Base-by-base conservation (phyloP, 140 eudicot genomes). In the Stevia rebaudiana region DNA sequence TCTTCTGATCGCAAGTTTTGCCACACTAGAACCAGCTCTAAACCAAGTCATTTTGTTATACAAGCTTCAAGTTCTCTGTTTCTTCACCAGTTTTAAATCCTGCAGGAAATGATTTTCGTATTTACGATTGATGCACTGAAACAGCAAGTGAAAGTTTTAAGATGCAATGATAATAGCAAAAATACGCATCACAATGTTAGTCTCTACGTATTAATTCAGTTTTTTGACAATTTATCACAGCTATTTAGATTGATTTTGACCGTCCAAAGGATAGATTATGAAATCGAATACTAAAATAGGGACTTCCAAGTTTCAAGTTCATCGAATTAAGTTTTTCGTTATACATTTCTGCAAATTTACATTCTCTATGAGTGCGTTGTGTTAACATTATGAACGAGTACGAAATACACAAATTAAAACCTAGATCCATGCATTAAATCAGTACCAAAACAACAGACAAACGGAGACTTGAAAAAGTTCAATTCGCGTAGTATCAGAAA, bases 11-110 rank as follows among this genome's bases (percentile, higher is more conserved):
- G 95, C 86, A 65, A 81, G 83, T 67, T 78, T 90, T 49, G 95
- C 95, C 40, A 84, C 77, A 72, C 75, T 58, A 37, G 95, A 82
- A 11, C 95, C 95, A 53, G 86, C 94, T 82, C 94, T 84, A 69
- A 86, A 80, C 95, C 86, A 90, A 67, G 79, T 81, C 97, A 90
- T 90, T 61, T 39, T 44, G 30, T 43, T 72, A 18, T 17, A 59
- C 12, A 36, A 68, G 47, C 25, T 66, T 44, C 54, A 25, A 9
- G 33, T 52, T 60, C 11, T 54, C 44, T 4, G 36, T 43, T 73
- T 39, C 50, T 42, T 13, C 42, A 46, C 49, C 35, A 8, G 48
- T 30, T 12, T 48, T 48, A 63, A 71, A 77, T 67, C 63, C 76
- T 73, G 43, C 59, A 70, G 46, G 23, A 13, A 25, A 52, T 35